phyloP scores from a whole-genome alignment of 2,329 filamentous ascomycete genomes.

The Pyricularia sp. region DNA sequence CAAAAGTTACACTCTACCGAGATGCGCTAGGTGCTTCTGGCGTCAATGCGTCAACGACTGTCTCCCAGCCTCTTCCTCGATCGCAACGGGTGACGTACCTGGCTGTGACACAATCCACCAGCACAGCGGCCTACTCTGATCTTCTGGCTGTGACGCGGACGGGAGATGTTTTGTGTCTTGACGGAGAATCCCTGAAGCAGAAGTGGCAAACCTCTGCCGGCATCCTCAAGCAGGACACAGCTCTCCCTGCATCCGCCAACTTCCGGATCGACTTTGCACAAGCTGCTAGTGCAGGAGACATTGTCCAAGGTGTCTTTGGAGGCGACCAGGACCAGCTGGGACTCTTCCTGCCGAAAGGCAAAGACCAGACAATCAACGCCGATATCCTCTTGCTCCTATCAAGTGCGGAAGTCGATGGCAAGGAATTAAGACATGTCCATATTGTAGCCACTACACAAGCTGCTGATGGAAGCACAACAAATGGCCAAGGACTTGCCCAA shows the following conservation, averaged over 20 bases:
- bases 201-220: slow-evolving; percentile 37
- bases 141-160: slow-evolving; percentile 50
- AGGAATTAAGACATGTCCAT: slow-evolving; percentile 21
- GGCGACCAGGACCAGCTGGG: slow-evolving; percentile 42
- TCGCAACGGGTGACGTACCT: slow-evolving; percentile 32
- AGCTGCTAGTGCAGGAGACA: slow-evolving; percentile 34
- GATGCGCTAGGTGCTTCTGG: slow-evolving; percentile 42
- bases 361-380: slow-evolving; percentile 32
- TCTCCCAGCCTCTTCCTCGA: slow-evolving; percentile 31
- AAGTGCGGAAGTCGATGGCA: slow-evolving; percentile 19
- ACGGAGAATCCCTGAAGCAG: slow-evolving; percentile 41
- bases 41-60: slow-evolving; percentile 41
- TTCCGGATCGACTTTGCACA: slow-evolving; percentile 41
- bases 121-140: slow-evolving; percentile 20
- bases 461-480: slow-evolving; percentile 3
- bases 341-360: slow-evolving; percentile 37
- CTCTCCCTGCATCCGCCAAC: slow-evolving; percentile 12
- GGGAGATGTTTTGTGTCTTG: slow-evolving; percentile 51
- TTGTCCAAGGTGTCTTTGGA: slow-evolving; percentile 45
- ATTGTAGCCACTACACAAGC: slow-evolving; percentile 19
- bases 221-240: slow-evolving; percentile 30
- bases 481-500: slow-evolving; percentile 12
- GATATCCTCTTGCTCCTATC: slow-evolving; percentile 47
- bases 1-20: slow-evolving; percentile 49
- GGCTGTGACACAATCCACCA: slow-evolving; percentile 17